Evolutionary conservation across 2,329 filamentous ascomycete species (phyloP), one percentile per base, ranked within the genome.

Genomic region (Penicillium oxalicum): DNA sequence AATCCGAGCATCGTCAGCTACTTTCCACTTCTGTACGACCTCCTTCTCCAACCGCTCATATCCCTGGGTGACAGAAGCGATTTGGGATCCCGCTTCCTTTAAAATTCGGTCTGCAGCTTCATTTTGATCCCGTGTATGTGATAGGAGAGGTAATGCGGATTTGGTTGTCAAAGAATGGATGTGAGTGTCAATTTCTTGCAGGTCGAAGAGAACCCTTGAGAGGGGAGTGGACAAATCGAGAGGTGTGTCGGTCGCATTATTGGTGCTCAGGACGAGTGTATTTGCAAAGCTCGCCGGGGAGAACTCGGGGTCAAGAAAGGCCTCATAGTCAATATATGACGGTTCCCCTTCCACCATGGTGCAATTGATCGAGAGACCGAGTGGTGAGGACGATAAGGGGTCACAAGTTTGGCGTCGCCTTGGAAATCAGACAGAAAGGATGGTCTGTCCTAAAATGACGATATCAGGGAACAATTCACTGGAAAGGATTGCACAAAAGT

Each of bases 271-370:
- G 42, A 97, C 87, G 50, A 98, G 83, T 26, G 82, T 81, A 69
- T 97, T 96, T 60, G 93, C 91, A 65, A 97, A 96, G 12, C 79
- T 73, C 18, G 86, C 77, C 5, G 91, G 81, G 24, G 84, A 87
- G 74, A 98, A 98, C 53, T 80, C 75, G 9, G 90, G 87, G 42
- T 86, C 81, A 56, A 96, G 81, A 63, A 98, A 95, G 55, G 88
- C 80, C 67, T 95, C 89, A 72, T 95, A 95, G 79, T 97, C 91
- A 65, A 98, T 91, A 72, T 98, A 98, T 7, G 88, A 93, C 36
- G 84, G 79, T 45, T 71, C 69, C 12, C 54, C 57, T 53, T 67
- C 66, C 6, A 64, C 59, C 70, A 72, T 72, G 24, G 45, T 53
- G 41, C 25, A 4, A n/a, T 24, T 18, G 18, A 11, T 34, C 13